A percentile compares a stretch with the other conserved stretches of the same genome.
These are phyloP conservation scores for Penicillium bialowiezense DNA, from an alignment of 495 filamentous ascomycete genomes.

Conservation along the genomic window DNA sequence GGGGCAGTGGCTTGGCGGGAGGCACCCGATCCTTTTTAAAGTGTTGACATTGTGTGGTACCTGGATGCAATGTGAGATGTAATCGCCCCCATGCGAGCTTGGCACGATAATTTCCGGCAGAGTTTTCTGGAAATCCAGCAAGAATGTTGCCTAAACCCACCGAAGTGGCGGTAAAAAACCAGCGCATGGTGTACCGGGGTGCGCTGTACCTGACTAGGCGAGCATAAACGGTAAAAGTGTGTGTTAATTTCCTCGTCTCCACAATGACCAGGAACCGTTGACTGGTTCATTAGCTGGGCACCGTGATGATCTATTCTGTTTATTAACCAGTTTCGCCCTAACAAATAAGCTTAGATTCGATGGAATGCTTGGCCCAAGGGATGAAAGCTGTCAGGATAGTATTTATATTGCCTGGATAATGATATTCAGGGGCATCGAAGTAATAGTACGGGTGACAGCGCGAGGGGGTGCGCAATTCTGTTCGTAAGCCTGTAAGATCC, in stretches of 20 bases:
- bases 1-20: conserved; percentile 4
- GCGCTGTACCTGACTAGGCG: background rate
- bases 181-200: background rate
- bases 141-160: background rate
- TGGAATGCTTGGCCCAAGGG: background rate
- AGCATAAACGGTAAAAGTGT: background rate
- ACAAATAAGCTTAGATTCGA: conserved; percentile 4
- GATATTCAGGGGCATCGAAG: background rate
- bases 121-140: background rate
- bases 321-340: conserved; percentile 2
- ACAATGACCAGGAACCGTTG: background rate
- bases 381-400: background rate
- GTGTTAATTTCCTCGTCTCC: conserved; percentile 2
- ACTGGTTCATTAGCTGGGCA: background rate
- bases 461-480: background rate
- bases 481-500: background rate
- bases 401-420: background rate
- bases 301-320: background rate
- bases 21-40: background rate
- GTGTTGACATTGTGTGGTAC: background rate
- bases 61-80: background rate
- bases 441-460: background rate
- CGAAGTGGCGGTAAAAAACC: conserved; percentile 2
- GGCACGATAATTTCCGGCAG: conserved; percentile 1
- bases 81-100: background rate